These are phyloP conservation scores for Scytalidium lignicola DNA, from an alignment of 2,329 filamentous ascomycete genomes.

Conservation along the genomic window DNA sequence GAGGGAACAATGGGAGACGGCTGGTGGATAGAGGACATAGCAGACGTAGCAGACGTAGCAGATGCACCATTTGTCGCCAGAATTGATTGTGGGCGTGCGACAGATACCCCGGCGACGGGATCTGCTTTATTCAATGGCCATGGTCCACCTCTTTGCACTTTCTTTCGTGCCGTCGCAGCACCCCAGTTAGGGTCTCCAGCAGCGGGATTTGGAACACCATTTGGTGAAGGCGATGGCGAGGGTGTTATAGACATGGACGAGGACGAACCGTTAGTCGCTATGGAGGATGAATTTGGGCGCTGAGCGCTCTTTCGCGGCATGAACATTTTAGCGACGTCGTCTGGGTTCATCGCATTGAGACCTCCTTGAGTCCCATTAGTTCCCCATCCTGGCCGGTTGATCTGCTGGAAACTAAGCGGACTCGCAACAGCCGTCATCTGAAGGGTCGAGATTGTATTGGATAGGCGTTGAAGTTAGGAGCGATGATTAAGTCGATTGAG, in stretches of 20 bases:
- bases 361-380: constrained; percentile 53
- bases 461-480: constrained; percentile 3
- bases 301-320: constrained; percentile 83
- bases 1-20: constrained; percentile 59
- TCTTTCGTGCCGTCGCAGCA: constrained; percentile 44
- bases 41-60: constrained; percentile 54
- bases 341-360: constrained; percentile 68
- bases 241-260: constrained; percentile 61
- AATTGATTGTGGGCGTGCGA: constrained; percentile 55
- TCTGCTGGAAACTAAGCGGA: constrained; percentile 57
- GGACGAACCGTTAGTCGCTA: constrained; percentile 59
- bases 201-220: constrained; percentile 42
- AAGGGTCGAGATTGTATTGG: constrained; percentile 5
- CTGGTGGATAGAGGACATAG: constrained; percentile 55
- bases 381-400: constrained; percentile 62
- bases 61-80: constrained; percentile 53
- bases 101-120: constrained; percentile 57
- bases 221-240: constrained; percentile 54
- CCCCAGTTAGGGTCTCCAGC: constrained; percentile 21
- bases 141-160: constrained; percentile 41
- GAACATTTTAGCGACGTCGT: constrained; percentile 84
- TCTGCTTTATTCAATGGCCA: constrained; percentile 64
- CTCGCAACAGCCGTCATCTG: constrained; percentile 64
- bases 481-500: background rate
- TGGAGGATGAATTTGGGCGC: constrained; percentile 83